These are phyloP conservation scores for Pyrenula aspistea DNA, from an alignment of 495 filamentous ascomycete genomes.

Conservation along the genomic window DNA sequence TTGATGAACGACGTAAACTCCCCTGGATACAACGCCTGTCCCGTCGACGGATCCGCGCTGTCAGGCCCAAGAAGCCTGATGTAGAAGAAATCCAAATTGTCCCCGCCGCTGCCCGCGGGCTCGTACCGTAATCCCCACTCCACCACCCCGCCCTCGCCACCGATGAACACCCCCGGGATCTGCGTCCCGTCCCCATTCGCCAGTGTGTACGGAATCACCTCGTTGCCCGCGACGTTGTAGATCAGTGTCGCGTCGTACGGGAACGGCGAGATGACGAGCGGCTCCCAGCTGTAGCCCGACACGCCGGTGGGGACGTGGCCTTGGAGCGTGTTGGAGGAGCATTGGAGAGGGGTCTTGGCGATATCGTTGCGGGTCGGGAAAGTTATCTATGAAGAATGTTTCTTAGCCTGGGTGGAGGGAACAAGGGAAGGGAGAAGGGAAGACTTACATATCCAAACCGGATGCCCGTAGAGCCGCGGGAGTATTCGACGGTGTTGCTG, in stretches of 20 bases:
- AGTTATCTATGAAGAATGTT: neutral
- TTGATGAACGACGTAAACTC: neutral
- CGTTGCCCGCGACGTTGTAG: slow-evolving; percentile 12
- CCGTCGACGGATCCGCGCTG: slow-evolving; percentile 4
- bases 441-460: slow-evolving; percentile 17
- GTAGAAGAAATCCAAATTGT: slow-evolving; percentile 15
- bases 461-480: slow-evolving; percentile 7
- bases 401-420: neutral
- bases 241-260: slow-evolving; percentile 14
- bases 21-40: neutral
- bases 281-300: slow-evolving; percentile 9
- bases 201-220: slow-evolving; percentile 16
- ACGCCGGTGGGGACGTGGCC: slow-evolving; percentile 6
- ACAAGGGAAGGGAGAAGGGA: neutral
- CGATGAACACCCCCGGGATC: neutral
- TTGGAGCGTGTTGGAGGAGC: neutral
- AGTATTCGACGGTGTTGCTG: slow-evolving; percentile 12
- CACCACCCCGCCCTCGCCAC: neutral
- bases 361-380: neutral
- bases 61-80: slow-evolving; percentile 12
- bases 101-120: neutral
- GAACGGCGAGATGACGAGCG: slow-evolving; percentile 9
- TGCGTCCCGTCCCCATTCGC: neutral
- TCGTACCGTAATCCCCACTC: neutral
- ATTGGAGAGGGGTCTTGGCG: neutral